Base-by-base conservation (phyloP, 768 basidiomycete species). In the Tremella yokohamensis region DNA sequence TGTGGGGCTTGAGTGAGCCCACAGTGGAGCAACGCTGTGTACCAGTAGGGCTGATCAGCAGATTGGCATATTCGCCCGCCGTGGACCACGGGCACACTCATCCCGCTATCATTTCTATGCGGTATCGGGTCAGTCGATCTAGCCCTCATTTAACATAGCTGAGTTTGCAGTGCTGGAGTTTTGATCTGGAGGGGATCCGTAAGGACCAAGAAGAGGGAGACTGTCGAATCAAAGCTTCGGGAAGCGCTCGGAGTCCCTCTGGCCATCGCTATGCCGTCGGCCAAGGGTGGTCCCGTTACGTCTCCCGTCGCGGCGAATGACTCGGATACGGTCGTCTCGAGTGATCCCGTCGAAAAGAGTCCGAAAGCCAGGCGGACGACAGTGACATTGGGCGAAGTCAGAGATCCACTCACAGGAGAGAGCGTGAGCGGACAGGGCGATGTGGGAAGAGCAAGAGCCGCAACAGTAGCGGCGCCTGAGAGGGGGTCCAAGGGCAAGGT, bases 91-190 rank as follows among this genome's bases (percentile, higher is more conserved):
- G 79, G 84, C 0, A 79, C 79, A 29, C 80, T 90, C 15, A 88
- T 93, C 49, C 87, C 87, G 0, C 78, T 80, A 0, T 83, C 83
- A 25, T 91, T 91, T 77, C 76, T 88, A 1, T 87, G 86, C 68
- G 89, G 88, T 40, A 90, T 93, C 54, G 74, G 77, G 60, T 65
- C 38, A 57, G 70, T 65, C 15, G 2, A 9, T 39, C 15, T 44
- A 2, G 16, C 25, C 42, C 24, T 50, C 24, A 26, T 9, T n/a
- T 48, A 8, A 18, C 19, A 22, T 16, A 15, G 37, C 49, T 53
- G 25, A 57, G 20, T 38, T 34, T 34, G 9, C 42, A 73, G 72
- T 24, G 84, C 89, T 7, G 87, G 82, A 9, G 76, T 89, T 18
- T 78, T 87, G 44, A 90, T 90, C 61, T 90, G 85, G 82, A 79